Conservation (phyloP, 2,329 filamentous ascomycete species). For the Cladosporium austrohemisphaericum region DNA sequence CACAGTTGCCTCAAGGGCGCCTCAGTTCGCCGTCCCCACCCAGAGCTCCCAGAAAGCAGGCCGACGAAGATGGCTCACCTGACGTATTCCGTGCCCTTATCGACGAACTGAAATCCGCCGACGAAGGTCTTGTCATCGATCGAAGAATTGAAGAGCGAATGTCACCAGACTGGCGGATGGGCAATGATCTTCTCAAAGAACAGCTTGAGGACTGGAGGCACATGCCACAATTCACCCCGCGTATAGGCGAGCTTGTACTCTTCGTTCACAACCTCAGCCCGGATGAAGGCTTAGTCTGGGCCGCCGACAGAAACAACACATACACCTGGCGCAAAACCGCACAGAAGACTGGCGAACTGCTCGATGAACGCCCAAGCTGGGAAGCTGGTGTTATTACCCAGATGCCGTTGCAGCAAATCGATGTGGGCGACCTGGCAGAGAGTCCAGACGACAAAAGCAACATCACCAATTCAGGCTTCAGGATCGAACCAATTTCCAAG, state of each 20-base stretch:
- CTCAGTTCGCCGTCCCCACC: conserved; percentile 17
- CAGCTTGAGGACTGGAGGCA: conserved; percentile 35
- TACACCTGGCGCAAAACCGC: conserved; percentile 21
- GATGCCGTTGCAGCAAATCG: conserved; percentile 41
- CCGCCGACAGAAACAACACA: conserved; percentile 23
- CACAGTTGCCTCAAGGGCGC: conserved; percentile 12
- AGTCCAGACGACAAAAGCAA: conserved; percentile 38
- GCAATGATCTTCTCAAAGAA: conserved; percentile 44
- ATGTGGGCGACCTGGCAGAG: conserved; percentile 45
- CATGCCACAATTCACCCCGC: conserved; percentile 48
- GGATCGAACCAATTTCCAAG: conserved; percentile 55
- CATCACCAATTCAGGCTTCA: conserved; percentile 52
- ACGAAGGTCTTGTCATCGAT: conserved; percentile 36
- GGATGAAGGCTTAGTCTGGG: conserved; percentile 30
- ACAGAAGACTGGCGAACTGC: conserved; percentile 11
- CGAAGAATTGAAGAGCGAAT: conserved; percentile 45
- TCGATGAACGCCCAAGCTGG: conserved; percentile 46
- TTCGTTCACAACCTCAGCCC: conserved; percentile 40
- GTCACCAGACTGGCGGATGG: conserved; percentile 56
- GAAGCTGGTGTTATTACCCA: conserved; percentile 56
- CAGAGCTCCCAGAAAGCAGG: conserved; percentile 20
- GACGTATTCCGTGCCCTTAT: conserved; percentile 52
- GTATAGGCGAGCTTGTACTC: conserved; percentile 55
- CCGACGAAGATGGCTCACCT: conserved; percentile 52
- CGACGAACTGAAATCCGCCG: conserved; percentile 41